These are phyloP conservation scores for Tetrapisispora phaffii DNA, from an alignment of 805 yeast species.

Conservation along the genomic window DNA sequence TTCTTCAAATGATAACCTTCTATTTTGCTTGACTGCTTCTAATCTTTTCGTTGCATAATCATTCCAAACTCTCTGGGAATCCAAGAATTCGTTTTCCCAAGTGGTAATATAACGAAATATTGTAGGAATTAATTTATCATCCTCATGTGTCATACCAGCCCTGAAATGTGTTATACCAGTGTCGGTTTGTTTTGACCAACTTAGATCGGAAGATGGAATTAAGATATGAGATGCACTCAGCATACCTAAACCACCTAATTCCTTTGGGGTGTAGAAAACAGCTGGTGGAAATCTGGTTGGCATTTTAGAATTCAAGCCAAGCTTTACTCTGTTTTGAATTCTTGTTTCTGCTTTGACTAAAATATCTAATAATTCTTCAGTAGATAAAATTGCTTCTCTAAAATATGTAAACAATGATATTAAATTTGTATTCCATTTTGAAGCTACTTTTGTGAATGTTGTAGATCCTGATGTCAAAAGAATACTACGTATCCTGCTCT, in stretches of 20 bases:
- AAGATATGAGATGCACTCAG: conserved; percentile 91
- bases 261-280: conserved; percentile 95
- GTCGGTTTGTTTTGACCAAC: conserved; percentile 89
- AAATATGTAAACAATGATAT: conserved; percentile 79
- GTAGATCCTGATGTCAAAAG: conserved; percentile 94
- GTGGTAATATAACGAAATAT: conserved; percentile 84
- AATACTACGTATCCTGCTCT: conserved; percentile 76
- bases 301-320: conserved; percentile 95
- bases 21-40: conserved; percentile 76
- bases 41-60: conserved; percentile 86
- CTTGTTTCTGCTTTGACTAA: conserved; percentile 87
- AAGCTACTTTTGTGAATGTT: conserved; percentile 86
- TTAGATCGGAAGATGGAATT: conserved; percentile 85
- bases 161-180: conserved; percentile 91
- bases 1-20: conserved; percentile 85
- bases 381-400: conserved; percentile 85
- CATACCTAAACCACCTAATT: conserved; percentile 96
- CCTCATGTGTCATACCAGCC: conserved; percentile 81
- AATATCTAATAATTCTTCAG: conserved; percentile 66
- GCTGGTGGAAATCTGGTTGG: conserved; percentile 98
- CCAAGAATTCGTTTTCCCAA: conserved; percentile 94
- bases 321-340: conserved; percentile 85
- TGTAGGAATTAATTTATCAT: conserved; percentile 79
- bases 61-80: conserved; percentile 95
- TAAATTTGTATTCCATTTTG: conserved; percentile 91